phyloP scores from a whole-genome alignment of 345 rosid genomes.

The Erodium maritimum region DNA sequence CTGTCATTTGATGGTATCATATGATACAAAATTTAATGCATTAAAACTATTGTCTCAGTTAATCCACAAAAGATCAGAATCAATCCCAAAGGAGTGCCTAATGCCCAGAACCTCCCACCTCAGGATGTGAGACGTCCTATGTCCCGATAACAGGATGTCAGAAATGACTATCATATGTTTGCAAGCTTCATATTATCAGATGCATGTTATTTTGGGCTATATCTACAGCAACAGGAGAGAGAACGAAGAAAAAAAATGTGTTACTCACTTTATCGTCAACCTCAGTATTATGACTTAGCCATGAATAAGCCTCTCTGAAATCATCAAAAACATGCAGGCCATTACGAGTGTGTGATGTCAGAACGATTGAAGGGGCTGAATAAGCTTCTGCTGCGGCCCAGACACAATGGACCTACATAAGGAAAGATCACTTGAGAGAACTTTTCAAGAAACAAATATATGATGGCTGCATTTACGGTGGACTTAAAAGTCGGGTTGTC shows the following conservation, averaged over 20 bases:
- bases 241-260: neutral
- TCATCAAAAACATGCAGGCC: constrained; percentile 97
- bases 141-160: neutral
- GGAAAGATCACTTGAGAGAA: constrained; percentile 6
- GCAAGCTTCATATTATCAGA: neutral
- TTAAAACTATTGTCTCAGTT: too few relatives aligned
- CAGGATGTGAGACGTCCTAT: neutral
- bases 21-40: neutral
- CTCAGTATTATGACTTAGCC: constrained; percentile 96
- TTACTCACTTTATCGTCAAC: constrained; percentile 88
- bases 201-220: neutral
- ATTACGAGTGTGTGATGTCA: constrained; percentile 63
- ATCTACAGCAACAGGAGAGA: neutral
- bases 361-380: constrained; percentile 96
- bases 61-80: too few relatives aligned
- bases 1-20: neutral
- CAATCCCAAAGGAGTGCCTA: neutral
- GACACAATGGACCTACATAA: constrained; percentile 82
- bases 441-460: neutral
- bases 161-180: neutral
- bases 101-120: neutral
- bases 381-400: constrained; percentile 99
- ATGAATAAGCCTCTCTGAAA: constrained; percentile 94
- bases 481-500: too few relatives aligned
- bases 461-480: neutral